Evolutionary conservation across 257 asterid species (phyloP), one percentile per base, ranked within the genome.

Genomic region (Nicotiana noctiflora): DNA sequence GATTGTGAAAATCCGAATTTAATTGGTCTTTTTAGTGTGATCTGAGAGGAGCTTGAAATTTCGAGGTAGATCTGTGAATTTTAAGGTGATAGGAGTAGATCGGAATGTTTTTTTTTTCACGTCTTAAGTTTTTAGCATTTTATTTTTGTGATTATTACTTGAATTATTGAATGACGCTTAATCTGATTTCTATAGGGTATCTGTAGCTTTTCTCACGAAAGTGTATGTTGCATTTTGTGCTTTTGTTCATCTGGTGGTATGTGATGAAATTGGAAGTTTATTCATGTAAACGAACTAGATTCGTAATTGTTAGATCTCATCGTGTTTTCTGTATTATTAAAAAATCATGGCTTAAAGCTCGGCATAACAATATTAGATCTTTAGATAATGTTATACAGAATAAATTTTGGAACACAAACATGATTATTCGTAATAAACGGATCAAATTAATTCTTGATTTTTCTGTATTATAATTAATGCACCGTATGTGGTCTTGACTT

Each of bases 41-140:
- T 79, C 46, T 55, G 51, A 6, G 6, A 5, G 21, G 49, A 49
- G 3, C 55, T 64, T 31, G 55, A 64, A 23, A 44, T 79, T 49
- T 64, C 2, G 44, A 4, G 11, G 77, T 79, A 79, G 82, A 79
- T 79, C 82, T 79, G 77, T 79, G 4, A 64, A 25, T 49, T 66
- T 63, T 46, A 62, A 29, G 52, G 19, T 49, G 57, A 64, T 27
- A 49, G 14, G 56, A 49, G 44, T 74, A 64, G 55, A 79, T 79
- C 76, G 55, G 37, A 49, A 64, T 79, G 66, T 29, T 74, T 29
- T 72, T 32, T 32, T 74, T 74, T 14, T 49, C 5, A 27, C 14
- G 25, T 49, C 8, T 74, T 74, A 74, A 0, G 3, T 14, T 74
- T 29, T 74, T 49, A 17, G 61, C 57, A 25, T 74, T 74, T 9